These are phyloP conservation scores for Davidsoniella virescens DNA, from an alignment of 2,329 filamentous ascomycete species.

Conservation along the genomic window DNA sequence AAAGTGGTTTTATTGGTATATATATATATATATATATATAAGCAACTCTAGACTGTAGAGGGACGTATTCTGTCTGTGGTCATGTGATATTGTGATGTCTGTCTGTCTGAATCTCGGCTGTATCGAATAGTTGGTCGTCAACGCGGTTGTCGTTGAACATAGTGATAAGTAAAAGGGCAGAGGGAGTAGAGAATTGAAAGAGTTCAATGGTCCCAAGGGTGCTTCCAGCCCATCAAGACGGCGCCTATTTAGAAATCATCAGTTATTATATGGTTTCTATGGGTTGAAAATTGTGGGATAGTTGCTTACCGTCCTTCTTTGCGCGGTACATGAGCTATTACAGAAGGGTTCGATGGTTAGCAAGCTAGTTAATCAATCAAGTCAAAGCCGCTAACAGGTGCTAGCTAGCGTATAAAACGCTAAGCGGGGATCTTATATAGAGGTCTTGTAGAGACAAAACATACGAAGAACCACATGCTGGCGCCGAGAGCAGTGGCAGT, in stretches of 20 bases:
- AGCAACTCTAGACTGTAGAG: constrained; percentile 1
- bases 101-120: neutral
- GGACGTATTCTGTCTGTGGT: neutral
- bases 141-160: neutral
- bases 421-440: too few relatives aligned
- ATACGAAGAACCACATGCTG: constrained; percentile 98
- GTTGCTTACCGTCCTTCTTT: constrained; percentile 66
- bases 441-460: too few relatives aligned
- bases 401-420: too few relatives aligned
- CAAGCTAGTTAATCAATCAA: too few relatives aligned
- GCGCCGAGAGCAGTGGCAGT: constrained; percentile 76
- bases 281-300: neutral
- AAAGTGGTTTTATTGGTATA: too few relatives aligned
- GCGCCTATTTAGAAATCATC: constrained; percentile 32
- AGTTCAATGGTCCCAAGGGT: constrained; percentile 83
- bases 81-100: neutral
- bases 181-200: neutral
- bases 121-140: neutral
- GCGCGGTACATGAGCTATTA: constrained; percentile 80
- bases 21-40: neutral
- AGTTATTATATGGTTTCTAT: neutral
- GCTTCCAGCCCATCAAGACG: constrained; percentile 79
- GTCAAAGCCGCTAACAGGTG: too few relatives aligned
- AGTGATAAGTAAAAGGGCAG: neutral
- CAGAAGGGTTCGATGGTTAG: neutral